Conservation (phyloP, 2,329 filamentous ascomycete genomes). For the Aspergillus luchuensis region DNA sequence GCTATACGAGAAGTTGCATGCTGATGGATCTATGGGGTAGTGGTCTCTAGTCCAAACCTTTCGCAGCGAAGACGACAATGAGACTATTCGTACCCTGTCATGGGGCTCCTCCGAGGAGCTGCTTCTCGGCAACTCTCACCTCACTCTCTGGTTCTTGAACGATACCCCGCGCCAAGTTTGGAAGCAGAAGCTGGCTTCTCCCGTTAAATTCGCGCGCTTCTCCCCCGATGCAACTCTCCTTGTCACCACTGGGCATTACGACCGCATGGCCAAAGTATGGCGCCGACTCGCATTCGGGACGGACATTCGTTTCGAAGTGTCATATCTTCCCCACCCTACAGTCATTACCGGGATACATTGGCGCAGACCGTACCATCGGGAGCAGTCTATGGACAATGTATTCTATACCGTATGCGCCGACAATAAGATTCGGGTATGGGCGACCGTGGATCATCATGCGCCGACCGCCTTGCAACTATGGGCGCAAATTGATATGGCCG, state of each 20-base stretch:
- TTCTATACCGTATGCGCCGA: slow-evolving; percentile 88
- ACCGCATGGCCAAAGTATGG: slow-evolving; percentile 91
- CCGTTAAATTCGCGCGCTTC: slow-evolving; percentile 72
- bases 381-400: slow-evolving; percentile 80
- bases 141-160: slow-evolving; percentile 69
- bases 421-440: slow-evolving; percentile 79
- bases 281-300: slow-evolving; percentile 79
- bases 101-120: slow-evolving; percentile 89
- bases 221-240: slow-evolving; percentile 88
- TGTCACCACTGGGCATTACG: slow-evolving; percentile 75
- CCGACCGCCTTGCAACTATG: slow-evolving; percentile 76
- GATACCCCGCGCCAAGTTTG: slow-evolving; percentile 60
- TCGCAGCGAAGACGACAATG: slow-evolving; percentile 47
- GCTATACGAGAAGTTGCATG: slow-evolving; percentile 11
- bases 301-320: slow-evolving; percentile 84
- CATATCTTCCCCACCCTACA: slow-evolving; percentile 82
- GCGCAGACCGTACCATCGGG: slow-evolving; percentile 74
- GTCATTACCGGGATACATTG: slow-evolving; percentile 83
- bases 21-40: slow-evolving; percentile 36
- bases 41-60: slow-evolving; percentile 61
- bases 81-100: slow-evolving; percentile 64
- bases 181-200: slow-evolving; percentile 72
- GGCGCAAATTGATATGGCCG: slow-evolving; percentile 74
- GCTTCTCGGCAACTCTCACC: slow-evolving; percentile 69
- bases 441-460: slow-evolving; percentile 70